Base-by-base conservation (phyloP, 73 alveolate genomes). In the Paramecium octaurelia region DNA sequence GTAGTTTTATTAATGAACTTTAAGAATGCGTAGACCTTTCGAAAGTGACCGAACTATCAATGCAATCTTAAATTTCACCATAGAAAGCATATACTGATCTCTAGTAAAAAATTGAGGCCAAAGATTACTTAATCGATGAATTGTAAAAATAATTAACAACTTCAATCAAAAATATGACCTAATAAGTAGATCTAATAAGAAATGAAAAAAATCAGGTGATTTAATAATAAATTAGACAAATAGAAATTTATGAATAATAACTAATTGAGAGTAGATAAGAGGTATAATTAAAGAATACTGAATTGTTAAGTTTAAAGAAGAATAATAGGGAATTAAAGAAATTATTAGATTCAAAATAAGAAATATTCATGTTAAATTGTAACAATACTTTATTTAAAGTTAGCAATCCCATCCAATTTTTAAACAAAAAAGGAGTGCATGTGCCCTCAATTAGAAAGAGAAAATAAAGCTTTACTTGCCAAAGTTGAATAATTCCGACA, bases 61-160 rank as follows among this genome's bases (percentile, higher is more conserved):
- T 75, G 88, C 40, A 75, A 75, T 75, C 88, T 35, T 42, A 42
- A 35, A 34, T 35, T n/a, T 75, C 88, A 36, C 58, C 60, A 1
- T 31, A 31, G 6, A 35, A 29, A 68, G 85, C 54, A 12, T 68
- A 34, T 75, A 75, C 40, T 75, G 60, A 75, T 23, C 27, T 31
- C 11, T n/a, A 64, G 12, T 34, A 64, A 64, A 64, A 64, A 64
- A 64, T 64, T 23, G 84, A 64, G 6, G 84, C 84, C 2, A 75
- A 75, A 75, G 88, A 75, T 42, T 21, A 36, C 34, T 38, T 75
- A 75, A 75, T 75, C 16, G 88, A 75, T 42, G 88, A 75, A 75
- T 20, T 75, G 21, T 31, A 75, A 75, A 75, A 38, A 75, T 75
- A 75, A 38, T 42, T 75, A 75, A 35, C 58, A 75, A 42, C 23